phyloP scores from a whole-genome alignment of 352 stramenopile genomes.

The Phytopythium oedochilum region DNA sequence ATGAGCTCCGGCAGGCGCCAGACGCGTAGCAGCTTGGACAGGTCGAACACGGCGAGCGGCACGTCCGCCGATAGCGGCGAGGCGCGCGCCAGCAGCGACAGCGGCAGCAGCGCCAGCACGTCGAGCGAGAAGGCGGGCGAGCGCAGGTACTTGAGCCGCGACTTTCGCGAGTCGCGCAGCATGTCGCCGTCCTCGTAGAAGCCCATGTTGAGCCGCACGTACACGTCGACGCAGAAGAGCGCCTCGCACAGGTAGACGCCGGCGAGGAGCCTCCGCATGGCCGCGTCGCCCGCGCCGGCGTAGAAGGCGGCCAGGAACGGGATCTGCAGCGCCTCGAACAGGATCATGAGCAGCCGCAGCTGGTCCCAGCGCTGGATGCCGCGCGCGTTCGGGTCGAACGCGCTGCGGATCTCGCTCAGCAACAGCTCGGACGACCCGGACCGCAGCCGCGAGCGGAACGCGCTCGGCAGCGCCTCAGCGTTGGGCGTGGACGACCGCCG shows the following conservation, averaged over 20 bases:
- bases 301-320: slow-evolving; percentile 47
- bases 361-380: slow-evolving; percentile 56
- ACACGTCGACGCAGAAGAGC: slow-evolving; percentile 52
- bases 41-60: slow-evolving; percentile 36
- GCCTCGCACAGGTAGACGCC: slow-evolving; percentile 49
- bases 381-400: slow-evolving; percentile 54
- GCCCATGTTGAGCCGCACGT: slow-evolving; percentile 60
- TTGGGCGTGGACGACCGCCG: slow-evolving; percentile 20
- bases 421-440: slow-evolving; percentile 52
- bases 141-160: slow-evolving; percentile 34
- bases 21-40: slow-evolving; percentile 52
- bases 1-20: slow-evolving; percentile 53
- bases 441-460: slow-evolving; percentile 29
- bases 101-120: slow-evolving; percentile 32
- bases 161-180: slow-evolving; percentile 40
- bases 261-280: slow-evolving; percentile 14
- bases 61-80: too few relatives aligned
- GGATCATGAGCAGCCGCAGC: slow-evolving; percentile 34
- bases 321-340: slow-evolving; percentile 56
- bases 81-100: slow-evolving; percentile 29
- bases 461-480: slow-evolving; percentile 8
- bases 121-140: slow-evolving; percentile 60
- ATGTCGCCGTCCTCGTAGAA: slow-evolving; percentile 68
- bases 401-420: slow-evolving; percentile 37
- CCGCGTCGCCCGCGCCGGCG: background rate